These are phyloP conservation scores for Xerocomus nothofagi DNA, from an alignment of 1,284 basidiomycete genomes.

Conservation along the genomic window DNA sequence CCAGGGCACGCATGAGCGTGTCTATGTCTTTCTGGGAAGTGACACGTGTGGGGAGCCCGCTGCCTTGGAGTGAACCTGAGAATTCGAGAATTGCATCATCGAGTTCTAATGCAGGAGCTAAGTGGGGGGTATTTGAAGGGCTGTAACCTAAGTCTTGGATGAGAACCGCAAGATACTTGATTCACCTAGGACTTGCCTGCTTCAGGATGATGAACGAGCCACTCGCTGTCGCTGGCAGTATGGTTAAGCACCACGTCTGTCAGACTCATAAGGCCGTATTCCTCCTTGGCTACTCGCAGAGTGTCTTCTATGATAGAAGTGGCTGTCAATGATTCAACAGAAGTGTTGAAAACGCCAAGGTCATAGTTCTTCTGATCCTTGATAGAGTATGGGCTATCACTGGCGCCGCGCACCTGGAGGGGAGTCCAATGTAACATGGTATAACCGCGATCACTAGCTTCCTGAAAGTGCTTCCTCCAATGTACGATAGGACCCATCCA, in stretches of 20 bases:
- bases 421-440: slow-evolving; percentile 97
- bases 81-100: slow-evolving; percentile 84
- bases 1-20: slow-evolving; percentile 62
- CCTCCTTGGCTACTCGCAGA: slow-evolving; percentile 69
- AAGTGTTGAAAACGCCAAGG: slow-evolving; percentile 61
- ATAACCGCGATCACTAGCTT: slow-evolving; percentile 86
- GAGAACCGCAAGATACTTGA: slow-evolving; percentile 3
- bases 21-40: slow-evolving; percentile 68
- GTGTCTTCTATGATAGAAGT: slow-evolving; percentile 59
- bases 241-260: slow-evolving; percentile 96
- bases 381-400: slow-evolving; percentile 90
- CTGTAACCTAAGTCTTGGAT: slow-evolving; percentile 69
- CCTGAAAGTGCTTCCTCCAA: slow-evolving; percentile 80
- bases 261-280: slow-evolving; percentile 84
- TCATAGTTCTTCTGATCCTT: slow-evolving; percentile 84
- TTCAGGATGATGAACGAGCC: slow-evolving; percentile 93
- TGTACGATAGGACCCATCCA: slow-evolving; percentile 88
- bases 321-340: slow-evolving; percentile 51
- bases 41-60: slow-evolving; percentile 73
- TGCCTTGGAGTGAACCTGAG: slow-evolving; percentile 61
- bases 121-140: slow-evolving; percentile 85
- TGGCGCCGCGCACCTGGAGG: slow-evolving; percentile 85
- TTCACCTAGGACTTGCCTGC: slow-evolving; percentile 55
- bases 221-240: slow-evolving; percentile 88
- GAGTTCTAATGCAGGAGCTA: slow-evolving; percentile 84